phyloP scores from a whole-genome alignment of 805 yeast species.

The Candida tibetensis region DNA sequence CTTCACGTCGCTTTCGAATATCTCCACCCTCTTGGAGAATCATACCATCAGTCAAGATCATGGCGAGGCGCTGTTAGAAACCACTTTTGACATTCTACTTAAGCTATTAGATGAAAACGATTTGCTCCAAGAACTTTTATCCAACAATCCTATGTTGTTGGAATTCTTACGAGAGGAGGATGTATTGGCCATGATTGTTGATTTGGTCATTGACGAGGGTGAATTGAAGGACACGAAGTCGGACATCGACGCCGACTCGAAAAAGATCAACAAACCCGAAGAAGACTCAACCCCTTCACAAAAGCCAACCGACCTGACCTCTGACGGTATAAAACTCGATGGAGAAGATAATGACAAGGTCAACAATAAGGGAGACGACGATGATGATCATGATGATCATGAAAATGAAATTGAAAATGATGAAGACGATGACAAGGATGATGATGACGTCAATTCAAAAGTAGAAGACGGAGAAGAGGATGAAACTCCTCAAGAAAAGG shows the following conservation, averaged over 20 bases:
- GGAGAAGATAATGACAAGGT: constrained; percentile 4
- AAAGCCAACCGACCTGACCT: constrained; percentile 1
- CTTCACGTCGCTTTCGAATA: constrained; percentile 41
- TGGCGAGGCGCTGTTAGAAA: constrained; percentile 14
- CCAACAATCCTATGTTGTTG: constrained; percentile 40
- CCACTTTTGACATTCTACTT: constrained; percentile 25
- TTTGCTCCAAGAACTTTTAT: constrained; percentile 40
- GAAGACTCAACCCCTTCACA: not conserved
- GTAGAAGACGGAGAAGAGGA: constrained; percentile 19
- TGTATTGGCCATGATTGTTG: constrained; percentile 36
- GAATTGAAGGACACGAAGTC: constrained; percentile 2
- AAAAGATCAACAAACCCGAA: not conserved
- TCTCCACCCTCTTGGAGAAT: constrained; percentile 38
- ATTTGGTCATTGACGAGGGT: constrained; percentile 37
- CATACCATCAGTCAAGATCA: constrained; percentile 19
- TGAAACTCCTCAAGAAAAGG: constrained; percentile 31
- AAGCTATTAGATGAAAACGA: constrained; percentile 43
- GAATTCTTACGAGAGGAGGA: constrained; percentile 41
- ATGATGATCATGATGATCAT: constrained; percentile 10
- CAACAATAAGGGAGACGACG: not conserved
- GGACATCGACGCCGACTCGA: constrained; percentile 1
- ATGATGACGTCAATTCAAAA: constrained; percentile 25
- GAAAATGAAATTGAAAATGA: constrained; percentile 24
- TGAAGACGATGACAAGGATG: constrained; percentile 15
- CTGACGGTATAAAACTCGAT: not conserved